Base-by-base conservation (phyloP, 2,329 filamentous ascomycete species). In the Amauroascus verrucosus region DNA sequence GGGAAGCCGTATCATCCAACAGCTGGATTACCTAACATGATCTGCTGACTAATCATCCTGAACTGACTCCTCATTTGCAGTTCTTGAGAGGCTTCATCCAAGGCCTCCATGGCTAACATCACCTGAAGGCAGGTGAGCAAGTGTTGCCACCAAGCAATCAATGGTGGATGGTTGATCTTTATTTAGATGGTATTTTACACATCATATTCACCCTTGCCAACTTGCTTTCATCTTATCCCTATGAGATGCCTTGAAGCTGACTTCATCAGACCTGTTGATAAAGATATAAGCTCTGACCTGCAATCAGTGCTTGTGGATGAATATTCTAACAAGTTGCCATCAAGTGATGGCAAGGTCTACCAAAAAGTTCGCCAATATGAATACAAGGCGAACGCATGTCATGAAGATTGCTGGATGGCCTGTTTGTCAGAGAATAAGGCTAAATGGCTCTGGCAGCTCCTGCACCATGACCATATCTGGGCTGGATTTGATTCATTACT, bases 401-500 rank as follows among this genome's bases (percentile, higher is more conserved):
- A 54, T 26, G 49, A 60, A 53, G 32, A 50, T 28, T 47, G 40
- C 28, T 63, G 57, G 55, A 57, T 53, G 50, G 32, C 54, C 37
- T 51, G 28, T 30, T 58, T 62, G 37, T 60, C 51, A 35, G 46
- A 41, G 33, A 54, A 58, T 33, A 60, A 41, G 32, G 32, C 32
- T 35, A 35, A 35, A n/a, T 3, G 11, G 14, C 14, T 35, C 8
- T 11, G 11, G 32, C 32, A 35, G 14, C 32, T 35, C 14, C 8
- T n/a, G 8, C 32, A 13, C 32, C 32, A 35, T 35, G 13, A 24
- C 35, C n/a, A 59, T 8, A 38, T 67, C 40, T 57, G 59, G 38
- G 47, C 57, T 48, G 62, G 61, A 30, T 71, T 71, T 58, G 57
- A 72, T 53, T 53, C 48, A 18, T 57, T 70, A 22, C 58, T 65